Conservation (phyloP, 2,329 filamentous ascomycete species). For the Fusarium chaquense region DNA sequence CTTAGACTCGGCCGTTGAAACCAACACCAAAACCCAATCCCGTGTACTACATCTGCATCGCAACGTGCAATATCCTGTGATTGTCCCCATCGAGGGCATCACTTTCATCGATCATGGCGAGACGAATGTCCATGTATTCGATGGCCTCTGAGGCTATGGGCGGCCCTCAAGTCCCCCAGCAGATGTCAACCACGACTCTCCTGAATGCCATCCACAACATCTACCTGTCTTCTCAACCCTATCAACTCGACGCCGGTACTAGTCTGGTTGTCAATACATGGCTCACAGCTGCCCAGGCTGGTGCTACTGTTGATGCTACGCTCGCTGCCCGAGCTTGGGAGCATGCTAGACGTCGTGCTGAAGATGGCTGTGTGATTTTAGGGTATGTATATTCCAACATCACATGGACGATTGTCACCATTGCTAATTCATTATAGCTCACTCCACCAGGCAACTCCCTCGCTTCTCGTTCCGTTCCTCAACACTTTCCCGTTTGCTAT, state of each 20-base stretch:
- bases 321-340: conserved; percentile 91
- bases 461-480: conserved; percentile 84
- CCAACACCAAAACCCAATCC: conserved; percentile 11
- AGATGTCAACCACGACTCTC: conserved; percentile 92
- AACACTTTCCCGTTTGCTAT: conserved; percentile 82
- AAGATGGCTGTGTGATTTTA: conserved; percentile 93
- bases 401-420: neutral
- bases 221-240: conserved; percentile 85
- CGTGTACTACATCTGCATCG: conserved; percentile 32
- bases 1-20: conserved; percentile 31
- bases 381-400: conserved; percentile 69
- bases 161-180: conserved; percentile 78
- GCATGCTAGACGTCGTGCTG: conserved; percentile 91
- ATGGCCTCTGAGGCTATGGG: conserved; percentile 73
- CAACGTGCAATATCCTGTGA: conserved; percentile 47
- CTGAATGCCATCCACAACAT: conserved; percentile 92
- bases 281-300: conserved; percentile 81
- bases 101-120: conserved; percentile 63
- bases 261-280: conserved; percentile 96
- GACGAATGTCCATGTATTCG: conserved; percentile 77
- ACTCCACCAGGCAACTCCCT: conserved; percentile 88
- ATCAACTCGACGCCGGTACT: conserved; percentile 87
- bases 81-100: conserved; percentile 56
- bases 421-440: conserved; percentile 68
- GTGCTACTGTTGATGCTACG: conserved; percentile 80